Percentiles rank a stretch among this genome's conserved stretches.
These are phyloP conservation scores for Russula dissimulans DNA, from an alignment of 768 basidiomycete species.

Conservation along the genomic window DNA sequence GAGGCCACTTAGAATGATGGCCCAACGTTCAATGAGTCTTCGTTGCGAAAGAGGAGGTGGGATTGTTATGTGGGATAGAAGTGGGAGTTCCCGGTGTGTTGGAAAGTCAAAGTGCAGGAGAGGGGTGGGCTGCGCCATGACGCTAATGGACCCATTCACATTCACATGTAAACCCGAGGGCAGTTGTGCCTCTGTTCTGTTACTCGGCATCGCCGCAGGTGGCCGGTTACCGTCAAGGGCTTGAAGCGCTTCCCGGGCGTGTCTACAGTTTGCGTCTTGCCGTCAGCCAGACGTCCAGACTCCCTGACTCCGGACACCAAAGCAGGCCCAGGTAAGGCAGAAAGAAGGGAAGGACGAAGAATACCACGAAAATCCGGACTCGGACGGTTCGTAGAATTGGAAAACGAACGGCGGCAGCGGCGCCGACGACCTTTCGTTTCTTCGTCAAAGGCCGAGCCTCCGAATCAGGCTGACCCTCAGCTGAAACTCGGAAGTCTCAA, in stretches of 20 bases:
- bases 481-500: not conserved
- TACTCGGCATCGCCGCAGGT: not conserved
- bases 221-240: not conserved
- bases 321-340: not conserved
- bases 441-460: not conserved
- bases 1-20: conserved; percentile 46
- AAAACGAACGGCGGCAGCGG: too few relatives aligned
- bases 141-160: not conserved
- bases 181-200: not conserved
- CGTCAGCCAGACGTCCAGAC: not conserved
- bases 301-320: not conserved
- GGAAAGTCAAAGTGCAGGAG: conserved; percentile 32
- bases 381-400: not conserved
- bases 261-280: not conserved
- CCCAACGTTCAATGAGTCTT: conserved; percentile 42
- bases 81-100: conserved; percentile 7
- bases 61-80: conserved; percentile 37
- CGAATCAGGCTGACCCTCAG: not conserved
- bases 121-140: not conserved
- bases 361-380: not conserved
- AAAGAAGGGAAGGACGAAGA: not conserved
- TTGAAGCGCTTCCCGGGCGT: conserved; percentile 10
- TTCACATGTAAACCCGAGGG: not conserved
- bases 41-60: conserved; percentile 54
- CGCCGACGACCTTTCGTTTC: not conserved